Evolutionary conservation across 345 rosid species (phyloP).

Genomic region (Eucalyptus camaldulensis): DNA sequence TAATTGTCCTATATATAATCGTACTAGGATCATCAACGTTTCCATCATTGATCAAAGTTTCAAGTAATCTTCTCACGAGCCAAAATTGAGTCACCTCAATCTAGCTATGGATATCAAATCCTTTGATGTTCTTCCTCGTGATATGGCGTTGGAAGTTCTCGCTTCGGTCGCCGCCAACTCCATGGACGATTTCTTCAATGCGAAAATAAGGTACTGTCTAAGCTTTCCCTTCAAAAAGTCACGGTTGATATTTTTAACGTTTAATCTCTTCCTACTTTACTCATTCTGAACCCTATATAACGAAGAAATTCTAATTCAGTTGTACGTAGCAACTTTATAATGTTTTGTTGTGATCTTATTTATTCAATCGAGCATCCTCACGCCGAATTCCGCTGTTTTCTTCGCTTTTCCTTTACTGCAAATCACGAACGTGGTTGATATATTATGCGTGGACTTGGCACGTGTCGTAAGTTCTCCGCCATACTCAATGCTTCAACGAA

Average conservation of each 20-base stretch:
- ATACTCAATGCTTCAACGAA: too few relatives aligned
- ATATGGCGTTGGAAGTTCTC: neutral
- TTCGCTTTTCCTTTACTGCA: neutral
- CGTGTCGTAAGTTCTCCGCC: too few relatives aligned
- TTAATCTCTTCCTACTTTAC: neutral
- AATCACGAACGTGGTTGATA: neutral
- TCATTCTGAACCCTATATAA: neutral
- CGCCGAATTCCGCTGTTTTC: neutral
- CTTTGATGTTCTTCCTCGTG: neutral
- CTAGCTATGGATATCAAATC: neutral
- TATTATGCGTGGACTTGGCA: too few relatives aligned
- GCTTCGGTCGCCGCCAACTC: neutral
- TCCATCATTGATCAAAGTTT: neutral
- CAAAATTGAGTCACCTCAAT: too few relatives aligned
- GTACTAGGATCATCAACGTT: neutral
- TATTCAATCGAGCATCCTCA: neutral
- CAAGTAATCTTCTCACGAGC: neutral
- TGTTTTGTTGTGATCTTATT: neutral
- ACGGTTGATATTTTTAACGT: neutral
- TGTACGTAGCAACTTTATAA: neutral
- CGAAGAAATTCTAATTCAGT: neutral
- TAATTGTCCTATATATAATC: neutral
- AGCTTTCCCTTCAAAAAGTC: neutral
- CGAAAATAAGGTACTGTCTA: neutral
- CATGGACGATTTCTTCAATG: neutral